Evolutionary conservation across 805 yeast species (phyloP), one percentile per base, ranked within the genome.

Genomic region (Wickerhamiella lipophila): DNA sequence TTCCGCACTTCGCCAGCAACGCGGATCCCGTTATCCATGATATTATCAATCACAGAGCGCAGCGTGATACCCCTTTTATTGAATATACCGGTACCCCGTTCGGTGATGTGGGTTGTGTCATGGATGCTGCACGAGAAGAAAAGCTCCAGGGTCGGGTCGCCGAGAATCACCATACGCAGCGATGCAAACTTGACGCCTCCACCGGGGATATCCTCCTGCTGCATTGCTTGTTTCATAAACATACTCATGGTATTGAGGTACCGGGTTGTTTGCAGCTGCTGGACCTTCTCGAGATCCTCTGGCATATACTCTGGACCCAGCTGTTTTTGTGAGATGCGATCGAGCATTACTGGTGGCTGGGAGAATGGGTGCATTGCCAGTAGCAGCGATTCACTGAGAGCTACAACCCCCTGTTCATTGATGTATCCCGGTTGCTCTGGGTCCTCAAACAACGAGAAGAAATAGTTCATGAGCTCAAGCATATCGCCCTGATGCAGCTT

Each of bases 101-200:
- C 56, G 23, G 60, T 60, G 36, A 84, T 70, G 59, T 83, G 85
- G 46, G 84, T 73, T 0, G 89, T 75, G n/a, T 70, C 63, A 49
- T 82, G 72, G 29, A 86, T 68, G 0, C 87, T 81, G 22, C 71
- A 68, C 12, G 84, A 72, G 66, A 92, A 92, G 53, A 89, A 77
- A 36, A 82, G 69, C 63, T 92, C 97, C 56, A 86, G 82, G 0
- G 96, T 83, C 59, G 87, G 97, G 62, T 88, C 96, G 0, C 97
- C 96, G 5, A 89, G 68, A 5, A 92, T 68, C 1, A 92, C 94
- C 98, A 89, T 89, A 53, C 97, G 70, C 67, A 89, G 89, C 0
- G 95, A 87, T 0, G 97, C 85, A 15, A 86, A 68, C 47, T 82
- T 83, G 23, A 49, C 46, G 2, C 44, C 42, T 19, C 42, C 26